Evolutionary conservation across 164 flowering plant species (phyloP).

Genomic region (Vitis labrusca): DNA sequence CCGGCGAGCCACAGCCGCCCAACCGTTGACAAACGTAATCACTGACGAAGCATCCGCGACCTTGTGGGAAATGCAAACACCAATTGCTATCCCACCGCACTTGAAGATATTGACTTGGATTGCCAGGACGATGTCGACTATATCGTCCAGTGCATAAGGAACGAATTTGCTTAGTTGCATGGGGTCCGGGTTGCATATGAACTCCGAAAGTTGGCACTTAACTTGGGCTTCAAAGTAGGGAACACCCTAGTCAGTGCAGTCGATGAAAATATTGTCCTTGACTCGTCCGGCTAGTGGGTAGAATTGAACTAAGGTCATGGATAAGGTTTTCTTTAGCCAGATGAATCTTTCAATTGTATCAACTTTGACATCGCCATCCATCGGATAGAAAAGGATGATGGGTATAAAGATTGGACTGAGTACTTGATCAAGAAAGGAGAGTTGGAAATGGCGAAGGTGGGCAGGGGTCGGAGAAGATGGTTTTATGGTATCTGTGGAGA

Average conservation of each 20-base stretch:
- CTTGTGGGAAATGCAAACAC: slow-evolving; percentile 38
- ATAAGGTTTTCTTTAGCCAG: slow-evolving; percentile 19
- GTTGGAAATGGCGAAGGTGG: slow-evolving; percentile 8
- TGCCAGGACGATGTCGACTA: slow-evolving; percentile 3
- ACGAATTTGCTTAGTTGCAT: background rate
- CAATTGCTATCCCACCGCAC: slow-evolving; percentile 39
- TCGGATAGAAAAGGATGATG: background rate
- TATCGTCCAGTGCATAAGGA: background rate
- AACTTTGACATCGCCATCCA: background rate
- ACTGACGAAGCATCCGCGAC: slow-evolving; percentile 29
- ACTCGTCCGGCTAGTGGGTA: slow-evolving; percentile 31
- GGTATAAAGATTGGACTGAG: background rate
- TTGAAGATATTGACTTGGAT: slow-evolving; percentile 40
- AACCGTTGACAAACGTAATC: slow-evolving; percentile 24
- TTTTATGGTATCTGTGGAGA: slow-evolving; percentile 2
- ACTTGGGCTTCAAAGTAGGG: slow-evolving; percentile 17
- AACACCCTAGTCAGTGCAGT: slow-evolving; percentile 29
- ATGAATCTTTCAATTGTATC: background rate
- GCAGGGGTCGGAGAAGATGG: slow-evolving; percentile 12
- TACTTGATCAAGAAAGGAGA: slow-evolving; percentile 10
- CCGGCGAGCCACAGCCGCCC: slow-evolving; percentile 33
- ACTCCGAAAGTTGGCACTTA: slow-evolving; percentile 9
- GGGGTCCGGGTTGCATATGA: slow-evolving; percentile 4
- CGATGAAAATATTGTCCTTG: slow-evolving; percentile 6
- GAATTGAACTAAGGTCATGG: slow-evolving; percentile 13